Conservation (phyloP, 2,329 filamentous ascomycete genomes). For the Lecanoromycetidae sp. region DNA sequence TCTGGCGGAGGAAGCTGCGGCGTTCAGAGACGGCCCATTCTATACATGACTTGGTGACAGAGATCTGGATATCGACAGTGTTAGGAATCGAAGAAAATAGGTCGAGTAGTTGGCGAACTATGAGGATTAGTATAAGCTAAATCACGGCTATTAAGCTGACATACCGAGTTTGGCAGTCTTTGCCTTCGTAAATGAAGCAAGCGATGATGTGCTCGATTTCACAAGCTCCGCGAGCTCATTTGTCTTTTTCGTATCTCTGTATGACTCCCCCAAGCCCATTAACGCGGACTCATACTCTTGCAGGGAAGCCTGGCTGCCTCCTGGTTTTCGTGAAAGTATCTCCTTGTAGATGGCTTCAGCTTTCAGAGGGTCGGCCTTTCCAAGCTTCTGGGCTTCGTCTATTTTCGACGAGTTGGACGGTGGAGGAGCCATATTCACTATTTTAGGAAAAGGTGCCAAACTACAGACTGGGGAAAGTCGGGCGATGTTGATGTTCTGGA, state of each 20-base stretch:
- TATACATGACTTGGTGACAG: slow-evolving; percentile 97
- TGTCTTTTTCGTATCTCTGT: slow-evolving; percentile 67
- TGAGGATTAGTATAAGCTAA: background rate
- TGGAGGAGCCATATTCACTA: slow-evolving; percentile 39
- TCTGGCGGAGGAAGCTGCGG: slow-evolving; percentile 91
- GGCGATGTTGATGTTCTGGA: slow-evolving; percentile 1
- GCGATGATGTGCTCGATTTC: slow-evolving; percentile 74
- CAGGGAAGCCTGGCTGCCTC: slow-evolving; percentile 71
- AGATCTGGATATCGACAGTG: slow-evolving; percentile 85
- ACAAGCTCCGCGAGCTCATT: slow-evolving; percentile 82
- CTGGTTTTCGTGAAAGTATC: slow-evolving; percentile 73
- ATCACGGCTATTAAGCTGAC: background rate
- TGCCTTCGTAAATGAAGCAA: slow-evolving; percentile 95
- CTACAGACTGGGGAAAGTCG: background rate
- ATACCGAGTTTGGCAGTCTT: slow-evolving; percentile 96
- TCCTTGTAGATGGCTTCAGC: slow-evolving; percentile 83
- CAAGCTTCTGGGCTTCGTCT: slow-evolving; percentile 76
- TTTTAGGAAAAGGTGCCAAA: no score
- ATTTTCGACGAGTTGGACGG: slow-evolving; percentile 52
- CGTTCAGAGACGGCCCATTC: slow-evolving; percentile 95
- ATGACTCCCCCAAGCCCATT: slow-evolving; percentile 80
- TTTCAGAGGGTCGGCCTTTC: slow-evolving; percentile 67
- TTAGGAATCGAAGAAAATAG: slow-evolving; percentile 89
- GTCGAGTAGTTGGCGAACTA: slow-evolving; percentile 92
- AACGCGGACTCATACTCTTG: slow-evolving; percentile 86